A percentile compares a stretch with the other conserved stretches of the same genome.
These are phyloP conservation scores for Ambrosia hybrid DNA, from an alignment of 140 eudicot genomes.

Conservation along the genomic window DNA sequence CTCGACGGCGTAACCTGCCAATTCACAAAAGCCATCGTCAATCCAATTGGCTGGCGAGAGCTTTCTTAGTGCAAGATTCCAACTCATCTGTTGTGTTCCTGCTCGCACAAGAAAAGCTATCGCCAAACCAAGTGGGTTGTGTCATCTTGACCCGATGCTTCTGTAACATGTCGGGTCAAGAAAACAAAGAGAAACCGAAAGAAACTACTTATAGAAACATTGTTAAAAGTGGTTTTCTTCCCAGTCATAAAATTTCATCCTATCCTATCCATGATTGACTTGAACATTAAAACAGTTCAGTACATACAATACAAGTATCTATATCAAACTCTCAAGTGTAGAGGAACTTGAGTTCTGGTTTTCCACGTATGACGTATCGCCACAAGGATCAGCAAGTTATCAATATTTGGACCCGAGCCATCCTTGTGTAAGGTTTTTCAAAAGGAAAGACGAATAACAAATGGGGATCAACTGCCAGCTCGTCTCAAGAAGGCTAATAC, in stretches of 20 bases:
- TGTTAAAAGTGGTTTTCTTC: too few relatives aligned
- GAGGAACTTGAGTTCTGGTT: constrained; percentile 7
- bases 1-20: too few relatives aligned
- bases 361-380: not conserved
- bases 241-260: not conserved
- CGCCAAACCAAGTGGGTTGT: too few relatives aligned
- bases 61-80: too few relatives aligned
- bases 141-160: too few relatives aligned
- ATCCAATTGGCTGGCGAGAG: too few relatives aligned
- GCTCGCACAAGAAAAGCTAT: too few relatives aligned
- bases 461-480: constrained; percentile 32
- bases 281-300: not conserved
- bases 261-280: not conserved
- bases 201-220: too few relatives aligned
- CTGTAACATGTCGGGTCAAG: too few relatives aligned
- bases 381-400: not conserved
- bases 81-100: too few relatives aligned
- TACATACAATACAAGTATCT: not conserved
- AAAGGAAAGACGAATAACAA: not conserved
- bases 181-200: too few relatives aligned
- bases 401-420: constrained; percentile 13
- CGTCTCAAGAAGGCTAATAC: constrained; percentile 75
- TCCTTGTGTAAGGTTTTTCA: constrained; percentile 7
- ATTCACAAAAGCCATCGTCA: too few relatives aligned
- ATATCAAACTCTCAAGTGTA: constrained; percentile 18